Evolutionary conservation across 2,329 filamentous ascomycete genomes (phyloP), one percentile per base, ranked within the genome.

Genomic region (Fusarium mexicanum): DNA sequence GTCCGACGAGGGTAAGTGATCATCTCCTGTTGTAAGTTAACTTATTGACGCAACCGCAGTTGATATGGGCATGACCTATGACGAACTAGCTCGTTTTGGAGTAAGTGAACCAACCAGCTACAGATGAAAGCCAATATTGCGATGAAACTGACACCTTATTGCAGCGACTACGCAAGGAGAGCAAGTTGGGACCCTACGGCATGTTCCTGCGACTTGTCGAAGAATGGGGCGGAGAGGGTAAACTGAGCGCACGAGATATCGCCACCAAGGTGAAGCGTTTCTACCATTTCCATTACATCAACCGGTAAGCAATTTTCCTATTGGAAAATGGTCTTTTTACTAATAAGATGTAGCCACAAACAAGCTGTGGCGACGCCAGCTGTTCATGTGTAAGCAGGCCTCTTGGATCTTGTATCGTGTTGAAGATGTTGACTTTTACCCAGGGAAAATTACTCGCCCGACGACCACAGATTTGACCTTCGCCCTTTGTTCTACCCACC

Each of bases 1-100:
- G n/a, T 37, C 33, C 12, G 50, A 53, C 4, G 50, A 53, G n/a
- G n/a, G 50, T 53, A 53, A 22, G 50, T 26, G 31, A 53, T 37
- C n/a, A 20, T 26, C 13, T 37, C 50, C 13, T 53, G 18, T 37
- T 35, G 17, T 16, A 16, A 53, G 31, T 37, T 16, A 8, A 37
- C 12, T 26, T 11, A 53, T 53, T 53, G 18, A 53, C n/a, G 31
- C 24, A 48, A 22, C 12, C 13, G 3, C 84, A 70, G 78, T 72
- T n/a, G 82, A 84, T 40, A 86, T 86, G 84, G 84, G 83, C 12
- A 80, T 86, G 74, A 85, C 83, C 2, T 85, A 86, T 60, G 77
- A 78, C 35, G 83, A 85, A 65, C 79, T 85, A 4, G 81, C 82
- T 18, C 76, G 79, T 14, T 85, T 85, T 47, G 84, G 84, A 8